Conservation (phyloP, 2,329 filamentous ascomycete genomes). For the Diaporthe longicolla region DNA sequence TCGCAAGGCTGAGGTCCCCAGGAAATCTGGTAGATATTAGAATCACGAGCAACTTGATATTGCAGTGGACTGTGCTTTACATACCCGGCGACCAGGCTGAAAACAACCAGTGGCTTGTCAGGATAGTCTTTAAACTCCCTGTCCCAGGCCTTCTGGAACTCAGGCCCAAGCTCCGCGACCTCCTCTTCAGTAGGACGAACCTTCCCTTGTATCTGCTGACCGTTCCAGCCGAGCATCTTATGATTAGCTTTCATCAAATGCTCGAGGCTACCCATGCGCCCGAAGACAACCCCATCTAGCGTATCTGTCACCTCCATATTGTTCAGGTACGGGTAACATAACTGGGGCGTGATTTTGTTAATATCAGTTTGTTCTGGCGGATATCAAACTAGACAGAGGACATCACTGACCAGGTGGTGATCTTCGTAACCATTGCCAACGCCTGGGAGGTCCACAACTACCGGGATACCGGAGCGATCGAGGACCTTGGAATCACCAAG, state of each 20-base stretch:
- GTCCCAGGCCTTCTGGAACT: conserved; percentile 46
- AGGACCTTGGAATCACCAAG: conserved; percentile 63
- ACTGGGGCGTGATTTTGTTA: background rate
- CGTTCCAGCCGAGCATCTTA: conserved; percentile 46
- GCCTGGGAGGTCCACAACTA: conserved; percentile 62
- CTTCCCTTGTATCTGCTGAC: conserved; percentile 44
- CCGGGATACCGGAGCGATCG: conserved; percentile 59
- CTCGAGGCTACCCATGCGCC: conserved; percentile 20
- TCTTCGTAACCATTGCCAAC: conserved; percentile 68
- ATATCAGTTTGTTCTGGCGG: no score
- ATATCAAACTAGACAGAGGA: no score
- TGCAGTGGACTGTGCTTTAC: background rate
- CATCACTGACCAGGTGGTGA: conserved; percentile 9
- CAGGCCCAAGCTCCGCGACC: conserved; percentile 44
- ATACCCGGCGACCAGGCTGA: conserved; percentile 25
- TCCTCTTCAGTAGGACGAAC: conserved; percentile 46
- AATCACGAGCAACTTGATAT: no score
- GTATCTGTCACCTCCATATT: conserved; percentile 18
- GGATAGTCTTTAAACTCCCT: conserved; percentile 44
- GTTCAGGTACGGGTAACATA: conserved; percentile 25
- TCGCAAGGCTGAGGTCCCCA: background rate
- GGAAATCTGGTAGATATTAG: conserved; percentile 8
- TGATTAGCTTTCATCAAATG: conserved; percentile 43
- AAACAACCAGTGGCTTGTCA: conserved; percentile 44
- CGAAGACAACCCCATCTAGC: background rate